Base-by-base conservation (phyloP, 2,329 filamentous ascomycete species). In the Nectriaceae sp. region DNA sequence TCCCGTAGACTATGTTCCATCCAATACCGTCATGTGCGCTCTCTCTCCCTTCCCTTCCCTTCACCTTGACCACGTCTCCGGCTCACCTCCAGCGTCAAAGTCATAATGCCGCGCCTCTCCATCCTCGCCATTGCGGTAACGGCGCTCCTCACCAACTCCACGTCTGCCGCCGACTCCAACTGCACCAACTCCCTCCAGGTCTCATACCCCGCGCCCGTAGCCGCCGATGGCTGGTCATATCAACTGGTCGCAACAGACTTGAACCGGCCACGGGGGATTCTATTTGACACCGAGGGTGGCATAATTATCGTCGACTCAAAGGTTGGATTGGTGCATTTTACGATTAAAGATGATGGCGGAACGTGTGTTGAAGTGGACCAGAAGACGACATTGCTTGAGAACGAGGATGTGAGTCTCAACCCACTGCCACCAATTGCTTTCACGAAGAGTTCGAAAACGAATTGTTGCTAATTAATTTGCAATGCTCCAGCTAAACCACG, bases 401-500 rank as follows among this genome's bases (percentile, higher is more conserved):
- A 71, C 47, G 52, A 54, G 4, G 57, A 61, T 38, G 74, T 73
- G 60, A 59, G 69, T 57, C 8, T 16, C 33, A n/a, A n/a, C n/a
- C n/a, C n/a, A n/a, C n/a, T n/a, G n/a, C n/a, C n/a, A n/a, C n/a
- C n/a, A n/a, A n/a, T n/a, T n/a, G n/a, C n/a, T n/a, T n/a, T n/a
- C n/a, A n/a, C n/a, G n/a, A n/a, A n/a, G n/a, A n/a, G n/a, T n/a
- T n/a, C n/a, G n/a, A n/a, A n/a, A n/a, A n/a, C n/a, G n/a, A n/a
- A n/a, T n/a, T n/a, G n/a, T n/a, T n/a, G n/a, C n/a, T n/a, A n/a
- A n/a, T n/a, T n/a, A n/a, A n/a, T n/a, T n/a, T n/a, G 10, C 13
- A 29, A 18, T 16, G 8, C 3, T 19, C 4, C 44, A 81, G 75
- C 68, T 83, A 16, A 82, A 79, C 57, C 81, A 84, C 55, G 78